phyloP scores from a whole-genome alignment of 2,329 filamentous ascomycete genomes.

The Cladophialophora bantiana region DNA sequence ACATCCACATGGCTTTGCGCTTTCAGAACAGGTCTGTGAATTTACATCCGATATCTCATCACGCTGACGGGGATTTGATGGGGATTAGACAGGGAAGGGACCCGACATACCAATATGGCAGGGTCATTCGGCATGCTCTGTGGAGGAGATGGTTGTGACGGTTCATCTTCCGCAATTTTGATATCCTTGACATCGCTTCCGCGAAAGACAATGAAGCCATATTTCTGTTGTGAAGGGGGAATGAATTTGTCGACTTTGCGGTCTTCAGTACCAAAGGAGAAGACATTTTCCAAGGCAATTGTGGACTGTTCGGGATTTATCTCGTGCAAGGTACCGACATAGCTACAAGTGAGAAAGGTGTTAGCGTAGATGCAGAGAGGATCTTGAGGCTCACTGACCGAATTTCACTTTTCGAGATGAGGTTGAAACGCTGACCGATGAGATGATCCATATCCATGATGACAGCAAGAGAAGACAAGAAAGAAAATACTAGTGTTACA shows the following conservation, averaged over 20 bases:
- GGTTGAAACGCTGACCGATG: conserved; percentile 80
- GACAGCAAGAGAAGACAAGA: conserved; percentile 41
- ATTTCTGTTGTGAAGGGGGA: conserved; percentile 81
- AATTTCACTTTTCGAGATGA: conserved; percentile 97
- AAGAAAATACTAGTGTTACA: conserved; percentile 39
- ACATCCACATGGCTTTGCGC: conserved; percentile 96
- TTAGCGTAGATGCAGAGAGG: conserved; percentile 37
- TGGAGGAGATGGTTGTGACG: conserved; percentile 68
- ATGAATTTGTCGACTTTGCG: conserved; percentile 84
- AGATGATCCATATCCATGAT: conserved; percentile 59
- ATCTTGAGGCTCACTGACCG: conserved; percentile 63
- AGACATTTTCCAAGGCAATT: conserved; percentile 95
- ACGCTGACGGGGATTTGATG: conserved; percentile 61
- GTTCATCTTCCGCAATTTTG: conserved; percentile 83
- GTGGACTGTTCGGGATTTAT: conserved; percentile 98
- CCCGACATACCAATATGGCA: conserved; percentile 89
- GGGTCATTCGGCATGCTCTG: conserved; percentile 83
- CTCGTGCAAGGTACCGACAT: conserved; percentile 93
- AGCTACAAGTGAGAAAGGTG: conserved; percentile 64
- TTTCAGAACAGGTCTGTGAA: conserved; percentile 75
- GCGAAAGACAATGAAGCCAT: conserved; percentile 98
- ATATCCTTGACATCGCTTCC: conserved; percentile 99
- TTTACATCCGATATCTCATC: conserved; percentile 99
- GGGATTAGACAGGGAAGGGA: conserved; percentile 20
- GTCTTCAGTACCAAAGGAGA: conserved; percentile 92